A percentile compares a stretch with the other conserved stretches of the same genome.
These are phyloP conservation scores for Elsinoe perseae DNA, from an alignment of 2,329 filamentous ascomycete species.

Conservation along the genomic window DNA sequence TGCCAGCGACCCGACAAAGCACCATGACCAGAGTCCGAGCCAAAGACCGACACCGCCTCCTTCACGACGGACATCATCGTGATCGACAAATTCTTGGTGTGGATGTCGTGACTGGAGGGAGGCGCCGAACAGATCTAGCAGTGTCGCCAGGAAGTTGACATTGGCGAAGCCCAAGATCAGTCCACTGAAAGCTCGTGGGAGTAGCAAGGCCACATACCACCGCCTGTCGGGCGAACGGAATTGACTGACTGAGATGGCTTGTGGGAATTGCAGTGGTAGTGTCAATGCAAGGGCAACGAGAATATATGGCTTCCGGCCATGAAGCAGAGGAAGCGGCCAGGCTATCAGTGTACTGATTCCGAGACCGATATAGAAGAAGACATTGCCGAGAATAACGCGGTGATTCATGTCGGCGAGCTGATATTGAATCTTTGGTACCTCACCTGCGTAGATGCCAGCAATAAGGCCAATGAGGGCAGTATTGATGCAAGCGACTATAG, in stretches of 20 bases:
- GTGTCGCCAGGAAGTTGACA: constrained; percentile 65
- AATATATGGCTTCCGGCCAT: constrained; percentile 72
- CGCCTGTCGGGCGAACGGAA: constrained; percentile 46
- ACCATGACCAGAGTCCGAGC: constrained; percentile 72
- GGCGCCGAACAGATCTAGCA: constrained; percentile 69
- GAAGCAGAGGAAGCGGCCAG: constrained; percentile 67
- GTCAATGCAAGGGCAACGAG: constrained; percentile 59
- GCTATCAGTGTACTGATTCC: constrained; percentile 61
- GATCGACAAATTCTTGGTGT: constrained; percentile 62
- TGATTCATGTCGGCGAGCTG: constrained; percentile 63
- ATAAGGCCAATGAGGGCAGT: constrained; percentile 64
- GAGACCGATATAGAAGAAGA: constrained; percentile 62
- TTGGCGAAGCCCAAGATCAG: constrained; percentile 64
- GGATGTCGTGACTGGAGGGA: constrained; percentile 65
- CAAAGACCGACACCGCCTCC: constrained; percentile 74
- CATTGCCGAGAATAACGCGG: constrained; percentile 63
- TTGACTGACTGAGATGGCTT: constrained; percentile 57
- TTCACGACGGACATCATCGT: constrained; percentile 62
- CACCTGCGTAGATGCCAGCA: constrained; percentile 67
- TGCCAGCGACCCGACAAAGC: constrained; percentile 62
- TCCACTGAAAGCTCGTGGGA: constrained; percentile 59
- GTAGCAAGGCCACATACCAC: constrained; percentile 55
- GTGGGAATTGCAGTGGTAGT: constrained; percentile 67
- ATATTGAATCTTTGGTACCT: constrained; percentile 73
- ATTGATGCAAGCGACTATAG: constrained; percentile 62